Base-by-base conservation (phyloP, 2,329 filamentous ascomycete genomes). In the Ophiostoma sp. region DNA sequence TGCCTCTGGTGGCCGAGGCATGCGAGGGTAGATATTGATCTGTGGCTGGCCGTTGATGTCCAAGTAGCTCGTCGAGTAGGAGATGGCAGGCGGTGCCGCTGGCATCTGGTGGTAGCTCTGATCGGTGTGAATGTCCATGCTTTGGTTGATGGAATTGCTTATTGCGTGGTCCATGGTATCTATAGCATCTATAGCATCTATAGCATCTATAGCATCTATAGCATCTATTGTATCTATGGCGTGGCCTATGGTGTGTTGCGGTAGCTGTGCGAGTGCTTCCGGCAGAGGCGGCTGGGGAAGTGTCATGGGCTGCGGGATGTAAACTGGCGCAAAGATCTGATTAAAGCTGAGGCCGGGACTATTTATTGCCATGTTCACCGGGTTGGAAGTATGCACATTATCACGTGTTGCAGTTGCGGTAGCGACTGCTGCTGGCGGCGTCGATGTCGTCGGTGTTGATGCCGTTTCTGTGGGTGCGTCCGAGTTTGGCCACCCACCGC, bases 21-120 rank as follows among this genome's bases (percentile, higher is more conserved):
- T 69, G 60, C 65, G 68, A 9, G 68, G 68, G 55, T 69, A 69
- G 60, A 69, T 65, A 41, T 69, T 69, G 27, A 69, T 64, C 18
- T 69, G 68, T 2, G 38, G 68, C 45, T 42, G 36, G 5, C 65
- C n/a, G 42, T 47, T 55, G 40, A 63, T 11, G 60, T 41, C 60
- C 18, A 44, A 63, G 12, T 60, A 60, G 55, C 55, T 60, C 9
- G 55, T 40, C 3, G 55, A 60, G 27, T 60, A 60, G 12, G 38
- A 63, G 44, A 27, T 55, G 64, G 36, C 58, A 6, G 55, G 58
- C 6, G 47, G 44, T 12, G 55, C 68, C 1, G 65, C 67, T 6
- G 67, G 67, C 3, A 14, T 12, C 12, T 27, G 11, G 9, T 55
- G 49, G 49, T 5, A 52, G 52, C 4, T 27, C 16, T 7, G 64